These are phyloP conservation scores for Elongisporangium undulatum DNA, from an alignment of 352 stramenopile species.

Conservation along the genomic window DNA sequence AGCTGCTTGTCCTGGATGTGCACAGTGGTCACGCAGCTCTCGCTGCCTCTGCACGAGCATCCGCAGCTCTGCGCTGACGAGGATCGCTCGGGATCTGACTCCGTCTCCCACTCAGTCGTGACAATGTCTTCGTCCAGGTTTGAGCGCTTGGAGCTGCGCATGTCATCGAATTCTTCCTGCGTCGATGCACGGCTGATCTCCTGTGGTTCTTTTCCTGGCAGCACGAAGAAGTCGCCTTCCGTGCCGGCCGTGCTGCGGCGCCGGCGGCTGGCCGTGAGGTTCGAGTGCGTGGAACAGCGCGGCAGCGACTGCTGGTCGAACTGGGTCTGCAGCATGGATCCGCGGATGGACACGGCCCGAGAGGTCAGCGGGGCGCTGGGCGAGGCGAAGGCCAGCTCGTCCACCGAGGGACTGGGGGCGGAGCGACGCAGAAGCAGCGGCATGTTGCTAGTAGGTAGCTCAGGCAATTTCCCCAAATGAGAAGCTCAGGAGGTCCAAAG, in stretches of 20 bases:
- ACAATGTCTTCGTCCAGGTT: conserved; percentile 31
- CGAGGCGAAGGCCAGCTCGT: conserved; percentile 59
- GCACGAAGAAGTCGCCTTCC: conserved; percentile 16
- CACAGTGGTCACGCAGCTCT: conserved; percentile 19
- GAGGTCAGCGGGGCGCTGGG: conserved; percentile 23
- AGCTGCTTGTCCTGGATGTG: conserved; percentile 67
- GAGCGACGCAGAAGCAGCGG: conserved; percentile 61
- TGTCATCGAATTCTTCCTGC: conserved; percentile 7
- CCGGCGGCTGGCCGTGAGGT: conserved; percentile 20
- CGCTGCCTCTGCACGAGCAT: conserved; percentile 22
- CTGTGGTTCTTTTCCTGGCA: not conserved
- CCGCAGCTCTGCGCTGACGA: conserved; percentile 36
- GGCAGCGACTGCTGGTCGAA: conserved; percentile 14
- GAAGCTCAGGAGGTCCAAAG: not conserved
- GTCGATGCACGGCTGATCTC: conserved; percentile 13
- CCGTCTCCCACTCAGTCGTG: conserved; percentile 29
- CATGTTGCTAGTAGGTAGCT: conserved; percentile 24
- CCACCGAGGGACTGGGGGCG: conserved; percentile 63
- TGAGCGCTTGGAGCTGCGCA: conserved; percentile 27
- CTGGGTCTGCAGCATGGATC: conserved; percentile 12
- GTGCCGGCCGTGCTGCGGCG: conserved; percentile 30
- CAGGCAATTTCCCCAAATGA: not conserved
- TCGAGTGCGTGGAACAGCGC: conserved; percentile 31
- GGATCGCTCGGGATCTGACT: conserved; percentile 25
- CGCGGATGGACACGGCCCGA: conserved; percentile 7